Percentiles rank a stretch among this genome's conserved stretches.
These are phyloP conservation scores for Nemania diffusa DNA, from an alignment of 2,329 filamentous ascomycete genomes.

Conservation along the genomic window DNA sequence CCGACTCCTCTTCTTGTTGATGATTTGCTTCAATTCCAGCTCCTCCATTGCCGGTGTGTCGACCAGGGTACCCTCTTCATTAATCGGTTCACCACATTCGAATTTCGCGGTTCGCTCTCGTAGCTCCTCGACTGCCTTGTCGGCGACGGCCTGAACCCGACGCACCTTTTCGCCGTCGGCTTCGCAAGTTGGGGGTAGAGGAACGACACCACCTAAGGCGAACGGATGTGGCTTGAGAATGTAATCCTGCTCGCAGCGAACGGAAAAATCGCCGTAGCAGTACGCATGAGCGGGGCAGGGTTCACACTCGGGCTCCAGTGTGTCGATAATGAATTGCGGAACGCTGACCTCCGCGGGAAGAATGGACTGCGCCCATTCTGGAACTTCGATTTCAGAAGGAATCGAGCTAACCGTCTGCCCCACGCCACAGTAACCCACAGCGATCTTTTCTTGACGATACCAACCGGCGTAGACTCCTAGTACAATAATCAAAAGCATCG, in stretches of 20 bases:
- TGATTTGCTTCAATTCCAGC: conserved; percentile 78
- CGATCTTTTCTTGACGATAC: conserved; percentile 95
- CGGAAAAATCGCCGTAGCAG: conserved; percentile 81
- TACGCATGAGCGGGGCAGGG: conserved; percentile 90
- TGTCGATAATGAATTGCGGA: conserved; percentile 75
- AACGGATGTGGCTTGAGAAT: conserved; percentile 86
- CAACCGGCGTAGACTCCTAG: conserved; percentile 79
- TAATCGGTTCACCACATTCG: conserved; percentile 81
- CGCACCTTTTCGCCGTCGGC: conserved; percentile 93
- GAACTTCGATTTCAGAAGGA: conserved; percentile 57
- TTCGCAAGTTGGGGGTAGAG: conserved; percentile 90
- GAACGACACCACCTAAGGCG: conserved; percentile 81
- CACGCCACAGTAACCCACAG: conserved; percentile 92
- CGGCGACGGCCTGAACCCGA: conserved; percentile 85
- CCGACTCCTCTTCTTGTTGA: conserved; percentile 80
- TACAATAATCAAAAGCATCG: conserved; percentile 76
- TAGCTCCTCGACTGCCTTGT: conserved; percentile 87
- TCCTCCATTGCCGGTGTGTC: conserved; percentile 71
- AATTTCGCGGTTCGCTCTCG: conserved; percentile 86
- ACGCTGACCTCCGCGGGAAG: conserved; percentile 68
- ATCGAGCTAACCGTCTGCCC: conserved; percentile 70
- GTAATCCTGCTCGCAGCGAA: conserved; percentile 87
- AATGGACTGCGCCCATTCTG: conserved; percentile 54
- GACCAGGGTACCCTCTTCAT: conserved; percentile 68
- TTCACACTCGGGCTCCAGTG: conserved; percentile 85